Conservation (phyloP, 768 basidiomycete species). For the Epithele typhae region DNA sequence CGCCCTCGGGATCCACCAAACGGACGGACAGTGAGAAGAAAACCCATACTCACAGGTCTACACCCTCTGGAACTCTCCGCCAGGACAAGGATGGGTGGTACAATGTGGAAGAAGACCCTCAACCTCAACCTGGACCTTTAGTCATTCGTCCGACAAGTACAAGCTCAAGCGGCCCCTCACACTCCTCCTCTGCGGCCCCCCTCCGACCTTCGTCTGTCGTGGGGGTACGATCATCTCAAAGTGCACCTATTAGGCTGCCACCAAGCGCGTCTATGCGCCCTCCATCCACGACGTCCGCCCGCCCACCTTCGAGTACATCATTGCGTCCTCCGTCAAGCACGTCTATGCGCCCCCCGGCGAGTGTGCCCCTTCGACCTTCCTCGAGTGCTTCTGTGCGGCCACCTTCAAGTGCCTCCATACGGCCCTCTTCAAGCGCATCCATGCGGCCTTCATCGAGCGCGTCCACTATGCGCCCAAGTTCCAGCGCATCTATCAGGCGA, state of each 20-base stretch:
- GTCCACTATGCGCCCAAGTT: conserved; percentile 40
- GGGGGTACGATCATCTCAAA: conserved; percentile 2
- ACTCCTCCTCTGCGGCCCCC: no score
- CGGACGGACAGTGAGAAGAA: no score
- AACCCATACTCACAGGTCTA: not conserved
- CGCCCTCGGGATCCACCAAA: no score
- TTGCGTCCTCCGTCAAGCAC: conserved; percentile 41
- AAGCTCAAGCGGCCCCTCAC: no score
- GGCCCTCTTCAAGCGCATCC: conserved; percentile 21
- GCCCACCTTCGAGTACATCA: conserved; percentile 5
- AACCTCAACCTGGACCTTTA: no score
- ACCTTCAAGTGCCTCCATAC: not conserved
- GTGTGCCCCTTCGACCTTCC: conserved; percentile 33
- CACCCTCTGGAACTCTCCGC: not conserved
- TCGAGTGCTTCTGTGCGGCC: conserved; percentile 27
- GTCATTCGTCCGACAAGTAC: no score
- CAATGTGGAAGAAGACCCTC: no score
- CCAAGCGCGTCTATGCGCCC: conserved; percentile 25
- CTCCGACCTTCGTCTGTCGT: conserved; percentile 33
- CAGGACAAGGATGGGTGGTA: conserved; percentile 14
- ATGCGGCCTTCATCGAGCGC: conserved; percentile 42
- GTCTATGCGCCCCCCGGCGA: conserved; percentile 19
- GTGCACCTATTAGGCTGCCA: conserved; percentile 2
- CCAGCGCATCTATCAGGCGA: conserved; percentile 28
- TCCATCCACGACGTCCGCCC: conserved; percentile 28